phyloP scores from a whole-genome alignment of 805 yeast species.

The Ogataea wickerhamii region DNA sequence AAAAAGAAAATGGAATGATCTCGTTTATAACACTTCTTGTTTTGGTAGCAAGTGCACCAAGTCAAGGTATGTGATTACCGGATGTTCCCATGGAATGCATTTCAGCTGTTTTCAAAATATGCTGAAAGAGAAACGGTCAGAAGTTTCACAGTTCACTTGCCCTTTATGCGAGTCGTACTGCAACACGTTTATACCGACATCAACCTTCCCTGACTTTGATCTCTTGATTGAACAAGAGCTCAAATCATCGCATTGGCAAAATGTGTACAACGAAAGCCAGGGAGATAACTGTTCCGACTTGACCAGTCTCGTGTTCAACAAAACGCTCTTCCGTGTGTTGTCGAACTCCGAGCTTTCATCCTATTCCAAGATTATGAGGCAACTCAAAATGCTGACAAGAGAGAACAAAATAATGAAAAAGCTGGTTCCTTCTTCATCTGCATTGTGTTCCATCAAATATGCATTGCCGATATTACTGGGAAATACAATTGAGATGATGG shows the following conservation, averaged over 20 bases:
- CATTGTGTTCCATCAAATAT: constrained; percentile 12
- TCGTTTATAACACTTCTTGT: constrained; percentile 27
- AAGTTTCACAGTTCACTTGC: constrained; percentile 35
- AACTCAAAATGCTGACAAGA: constrained; percentile 19
- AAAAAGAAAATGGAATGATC: constrained; percentile 18
- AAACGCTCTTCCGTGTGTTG: constrained; percentile 24
- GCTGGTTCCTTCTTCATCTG: constrained; percentile 11
- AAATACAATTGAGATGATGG: constrained; percentile 54
- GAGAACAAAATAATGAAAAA: constrained; percentile 15
- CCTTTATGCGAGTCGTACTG: constrained; percentile 49
- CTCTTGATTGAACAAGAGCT: constrained; percentile 20
- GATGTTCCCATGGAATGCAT: constrained; percentile 56
- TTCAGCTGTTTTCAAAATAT: constrained; percentile 38
- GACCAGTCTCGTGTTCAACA: constrained; percentile 27
- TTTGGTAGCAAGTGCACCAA: constrained; percentile 27
- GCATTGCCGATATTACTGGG: constrained; percentile 34
- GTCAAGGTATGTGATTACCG: constrained; percentile 34
- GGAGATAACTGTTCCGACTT: constrained; percentile 31
- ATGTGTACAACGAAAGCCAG: constrained; percentile 25
- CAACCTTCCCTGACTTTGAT: constrained; percentile 26
- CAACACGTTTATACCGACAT: constrained; percentile 45
- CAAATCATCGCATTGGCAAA: constrained; percentile 16
- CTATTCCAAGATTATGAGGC: constrained; percentile 20
- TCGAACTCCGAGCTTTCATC: constrained; percentile 17
- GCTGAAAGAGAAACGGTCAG: constrained; percentile 22